Base-by-base conservation (phyloP, 148 eudicot genomes). In the Limonium bicolor region DNA sequence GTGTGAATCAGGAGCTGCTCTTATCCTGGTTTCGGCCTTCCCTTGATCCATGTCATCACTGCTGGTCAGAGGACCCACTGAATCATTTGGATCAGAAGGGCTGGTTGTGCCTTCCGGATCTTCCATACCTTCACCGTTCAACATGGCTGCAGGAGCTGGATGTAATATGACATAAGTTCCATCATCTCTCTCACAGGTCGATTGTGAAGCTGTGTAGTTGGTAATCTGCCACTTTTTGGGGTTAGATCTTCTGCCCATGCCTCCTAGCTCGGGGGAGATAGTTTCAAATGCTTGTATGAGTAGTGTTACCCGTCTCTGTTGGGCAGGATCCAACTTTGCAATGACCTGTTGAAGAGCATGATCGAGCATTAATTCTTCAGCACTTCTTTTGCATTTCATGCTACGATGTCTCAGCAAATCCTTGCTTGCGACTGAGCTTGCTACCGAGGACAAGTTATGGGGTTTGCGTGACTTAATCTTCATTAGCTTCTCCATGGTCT, bases 311-410 rank as follows among this genome's bases (percentile, higher is more conserved):
- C 76, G 73, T 20, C 31, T 24, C 27, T 25, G 48, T 23, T 43
- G 48, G 31, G 29, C 30, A 43, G 48, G 48, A 43, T 28, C 48
- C 48, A 43, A 20, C 10, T 43, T 43, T 17, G 48, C 29, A 43
- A 43, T 43, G 15, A 43, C 48, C 27, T 43, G 48, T 14, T 43
- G 48, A 25, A 90, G 74, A 26, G 88, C 87, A 61, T 84, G 60
- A 56, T 90, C 95, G 50, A 80, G 69, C 95, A 84, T 90, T 87
- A 92, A 81, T 53, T 80, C 82, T 59, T 84, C 85, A 34, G 31
- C 16, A 20, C 27, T 43, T 25, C 17, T 43, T 31, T 31, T 43
- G 7, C 48, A 28, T 23, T 43, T 31, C 30, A 24, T 43, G 20
- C 11, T 25, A 20, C 24, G 30, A 43, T 25, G 48, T 31, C 48